phyloP scores from a whole-genome alignment of 2,329 filamentous ascomycete genomes.

The Ambrosiella cleistominuta region DNA sequence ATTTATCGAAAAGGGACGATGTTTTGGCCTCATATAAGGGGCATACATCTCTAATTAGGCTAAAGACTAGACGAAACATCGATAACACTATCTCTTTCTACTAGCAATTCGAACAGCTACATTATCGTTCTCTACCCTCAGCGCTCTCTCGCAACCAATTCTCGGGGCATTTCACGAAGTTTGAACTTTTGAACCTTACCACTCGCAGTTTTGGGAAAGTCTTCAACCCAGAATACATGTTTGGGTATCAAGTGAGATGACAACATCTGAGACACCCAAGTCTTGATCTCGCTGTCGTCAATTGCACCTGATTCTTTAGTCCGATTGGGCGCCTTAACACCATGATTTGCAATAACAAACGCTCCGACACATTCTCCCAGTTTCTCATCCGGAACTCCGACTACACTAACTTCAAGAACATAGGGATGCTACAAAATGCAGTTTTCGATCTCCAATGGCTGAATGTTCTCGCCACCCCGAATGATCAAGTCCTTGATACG shows the following conservation, averaged over 20 bases:
- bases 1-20: too few species aligned
- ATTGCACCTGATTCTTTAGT: background rate
- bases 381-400: conserved; percentile 63
- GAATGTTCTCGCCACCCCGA: conserved; percentile 86
- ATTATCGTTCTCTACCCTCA: too few species aligned
- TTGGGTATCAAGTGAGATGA: conserved; percentile 68
- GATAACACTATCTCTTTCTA: too few species aligned
- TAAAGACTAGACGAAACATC: too few species aligned
- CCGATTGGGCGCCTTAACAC: conserved; percentile 15
- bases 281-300: conserved; percentile 35
- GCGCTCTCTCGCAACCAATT: conserved; percentile 16
- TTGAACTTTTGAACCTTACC: conserved; percentile 96
- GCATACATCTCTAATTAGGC: too few species aligned
- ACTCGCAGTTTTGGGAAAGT: conserved; percentile 88
- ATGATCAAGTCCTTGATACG: conserved; percentile 94
- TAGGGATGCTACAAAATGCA: conserved; percentile 56
- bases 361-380: conserved; percentile 79
- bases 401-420: conserved; percentile 62
- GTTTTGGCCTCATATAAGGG: too few species aligned
- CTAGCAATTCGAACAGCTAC: too few species aligned
- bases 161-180: conserved; percentile 46
- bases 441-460: conserved; percentile 84
- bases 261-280: conserved; percentile 55
- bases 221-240: conserved; percentile 69
- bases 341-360: conserved; percentile 46